A percentile compares a stretch with the other conserved stretches of the same genome.
These are phyloP conservation scores for Arachis stenosperma DNA, from an alignment of 306 rosid species.

Conservation along the genomic window DNA sequence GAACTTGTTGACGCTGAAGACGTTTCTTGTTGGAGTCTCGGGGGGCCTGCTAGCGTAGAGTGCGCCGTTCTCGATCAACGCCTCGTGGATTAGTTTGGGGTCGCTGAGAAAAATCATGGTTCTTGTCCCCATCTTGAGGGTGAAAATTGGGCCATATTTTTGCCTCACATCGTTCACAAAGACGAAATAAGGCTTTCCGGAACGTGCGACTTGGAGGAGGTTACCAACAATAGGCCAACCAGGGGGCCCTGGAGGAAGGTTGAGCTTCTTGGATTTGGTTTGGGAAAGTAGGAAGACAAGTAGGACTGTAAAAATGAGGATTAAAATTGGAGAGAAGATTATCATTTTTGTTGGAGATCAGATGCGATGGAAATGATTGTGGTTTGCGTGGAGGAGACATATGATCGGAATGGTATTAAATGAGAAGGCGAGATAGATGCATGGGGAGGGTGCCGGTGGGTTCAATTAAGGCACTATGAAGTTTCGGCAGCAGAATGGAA, in stretches of 20 bases:
- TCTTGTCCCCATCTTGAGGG: conserved; percentile 84
- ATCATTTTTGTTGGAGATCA: conserved; percentile 48
- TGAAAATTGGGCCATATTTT: conserved; percentile 72
- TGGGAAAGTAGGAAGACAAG: conserved; percentile 54
- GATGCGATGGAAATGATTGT: background rate
- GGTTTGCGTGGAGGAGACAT: background rate
- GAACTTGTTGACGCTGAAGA: conserved; percentile 84
- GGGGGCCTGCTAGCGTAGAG: conserved; percentile 65
- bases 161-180: conserved; percentile 46
- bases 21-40: conserved; percentile 78
- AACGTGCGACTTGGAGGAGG: conserved; percentile 75
- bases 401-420: conserved; percentile 38
- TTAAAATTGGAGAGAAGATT: conserved; percentile 4
- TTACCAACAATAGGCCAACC: conserved; percentile 97
- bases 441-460: conserved; percentile 49
- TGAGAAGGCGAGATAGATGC: conserved; percentile 41
- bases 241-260: conserved; percentile 90
- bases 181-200: conserved; percentile 71
- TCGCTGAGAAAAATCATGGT: conserved; percentile 75
- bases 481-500: conserved; percentile 8
- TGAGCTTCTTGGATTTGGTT: conserved; percentile 48
- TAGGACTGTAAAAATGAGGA: conserved; percentile 51
- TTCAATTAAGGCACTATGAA: conserved; percentile 47
- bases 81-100: conserved; percentile 70
- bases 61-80: conserved; percentile 68